Percentiles rank a stretch among this genome's conserved stretches.
phyloP scores from a whole-genome alignment of 305 asterid genomes.

The Solanum chacoense region DNA sequence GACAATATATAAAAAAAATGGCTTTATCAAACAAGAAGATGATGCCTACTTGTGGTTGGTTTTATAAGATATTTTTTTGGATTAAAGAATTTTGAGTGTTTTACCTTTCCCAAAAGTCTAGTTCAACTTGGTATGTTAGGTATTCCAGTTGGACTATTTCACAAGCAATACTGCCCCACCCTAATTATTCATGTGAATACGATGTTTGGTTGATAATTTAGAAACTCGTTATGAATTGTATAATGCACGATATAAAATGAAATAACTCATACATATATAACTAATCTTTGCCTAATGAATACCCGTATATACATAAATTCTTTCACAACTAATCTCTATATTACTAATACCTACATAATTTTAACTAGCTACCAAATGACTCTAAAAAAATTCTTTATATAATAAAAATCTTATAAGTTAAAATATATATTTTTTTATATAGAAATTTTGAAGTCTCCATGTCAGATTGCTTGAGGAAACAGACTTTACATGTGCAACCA shows the following conservation, averaged over 20 bases:
- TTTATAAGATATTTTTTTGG: neutral
- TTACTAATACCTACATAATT: no score
- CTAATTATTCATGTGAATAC: rapidly evolving
- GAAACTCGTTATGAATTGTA: rapidly evolving
- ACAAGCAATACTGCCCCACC: neutral
- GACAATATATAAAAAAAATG: neutral
- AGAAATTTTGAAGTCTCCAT: neutral
- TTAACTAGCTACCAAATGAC: no score
- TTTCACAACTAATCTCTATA: no score
- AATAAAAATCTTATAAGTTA: neutral
- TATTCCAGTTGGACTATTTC: neutral
- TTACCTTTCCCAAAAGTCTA: neutral
- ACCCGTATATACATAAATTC: no score
- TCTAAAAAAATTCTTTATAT: no score
- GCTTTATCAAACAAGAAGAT: neutral
- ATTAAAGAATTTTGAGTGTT: neutral
- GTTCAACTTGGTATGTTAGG: neutral
- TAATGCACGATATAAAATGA: no score
- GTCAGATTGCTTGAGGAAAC: neutral
- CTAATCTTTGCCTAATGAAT: no score
- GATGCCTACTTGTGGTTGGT: neutral
- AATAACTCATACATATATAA: no score
- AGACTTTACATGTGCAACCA: neutral
- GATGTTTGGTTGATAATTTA: no score
- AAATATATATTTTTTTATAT: no score